Conservation (phyloP, 1,139 yeast species). For the Geotrichum klebahnii region DNA sequence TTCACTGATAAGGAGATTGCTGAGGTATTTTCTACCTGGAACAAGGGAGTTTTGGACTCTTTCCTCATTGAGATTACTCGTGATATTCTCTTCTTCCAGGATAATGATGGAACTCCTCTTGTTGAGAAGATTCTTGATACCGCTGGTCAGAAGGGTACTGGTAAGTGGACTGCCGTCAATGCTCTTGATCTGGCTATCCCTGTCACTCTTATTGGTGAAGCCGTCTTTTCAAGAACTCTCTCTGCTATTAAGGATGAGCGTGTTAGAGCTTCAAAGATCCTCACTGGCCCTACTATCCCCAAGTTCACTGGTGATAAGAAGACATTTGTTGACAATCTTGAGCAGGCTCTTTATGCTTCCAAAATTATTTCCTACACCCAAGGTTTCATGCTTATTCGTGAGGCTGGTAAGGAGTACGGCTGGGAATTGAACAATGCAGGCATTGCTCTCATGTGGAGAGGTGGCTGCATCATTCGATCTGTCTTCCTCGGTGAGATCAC, state of each 20-base stretch:
- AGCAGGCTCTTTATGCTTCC: slow-evolving; percentile 97
- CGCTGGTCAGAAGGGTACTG: slow-evolving; percentile 99
- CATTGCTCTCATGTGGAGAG: slow-evolving; percentile 99
- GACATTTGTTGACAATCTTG: slow-evolving; percentile 85
- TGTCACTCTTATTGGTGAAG: slow-evolving; percentile 96
- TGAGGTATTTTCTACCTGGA: slow-evolving; percentile 89
- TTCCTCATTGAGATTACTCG: slow-evolving; percentile 96
- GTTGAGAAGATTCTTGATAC: slow-evolving; percentile 94
- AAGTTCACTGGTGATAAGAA: slow-evolving; percentile 66
- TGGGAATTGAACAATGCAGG: slow-evolving; percentile 98
- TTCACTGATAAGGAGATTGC: slow-evolving; percentile 89
- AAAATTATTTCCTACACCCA: slow-evolving; percentile 98
- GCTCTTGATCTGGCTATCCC: slow-evolving; percentile 98
- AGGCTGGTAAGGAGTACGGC: slow-evolving; percentile 94
- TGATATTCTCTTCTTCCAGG: slow-evolving; percentile 83
- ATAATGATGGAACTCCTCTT: slow-evolving; percentile 78
- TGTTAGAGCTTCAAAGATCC: slow-evolving; percentile 70
- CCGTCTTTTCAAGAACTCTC: slow-evolving; percentile 93
- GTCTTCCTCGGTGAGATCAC: slow-evolving; percentile 97
- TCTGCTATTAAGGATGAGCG: slow-evolving; percentile 92
- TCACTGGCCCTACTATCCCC: slow-evolving; percentile 70
- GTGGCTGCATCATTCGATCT: slow-evolving; percentile 99
- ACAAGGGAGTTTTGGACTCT: slow-evolving; percentile 95
- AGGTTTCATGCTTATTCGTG: slow-evolving; percentile 98
- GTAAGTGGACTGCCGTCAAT: slow-evolving; percentile 99